Base-by-base conservation (phyloP, 345 rosid species). In the Euclidium syriacum region DNA sequence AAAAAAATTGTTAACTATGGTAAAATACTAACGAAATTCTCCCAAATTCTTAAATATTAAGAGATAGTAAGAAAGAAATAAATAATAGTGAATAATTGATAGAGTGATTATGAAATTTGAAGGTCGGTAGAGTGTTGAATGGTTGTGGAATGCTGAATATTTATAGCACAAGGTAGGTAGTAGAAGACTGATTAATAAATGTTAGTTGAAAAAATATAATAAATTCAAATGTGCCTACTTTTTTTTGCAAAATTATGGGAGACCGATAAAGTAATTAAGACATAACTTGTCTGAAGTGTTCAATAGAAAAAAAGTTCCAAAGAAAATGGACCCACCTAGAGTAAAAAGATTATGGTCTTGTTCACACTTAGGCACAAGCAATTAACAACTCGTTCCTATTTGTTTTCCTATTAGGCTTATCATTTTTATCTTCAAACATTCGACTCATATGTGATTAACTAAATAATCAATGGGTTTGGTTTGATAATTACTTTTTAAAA, bases 211-310 rank as follows among this genome's bases (percentile, higher is more conserved):
- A 22, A 43, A 30, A 40, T 33, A 17, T 38, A 27, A 19, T 38
- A n/a, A 24, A 18, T 19, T 26, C 17, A 10, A 43, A 46, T 62
- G 20, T 25, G 64, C 33, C 60, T 58, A 50, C 58, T 50, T 2
- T 58, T 20, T n/a, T 3, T 48, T 8, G 48, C 26, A 49, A 55
- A 58, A 29, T 0, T 58, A 16, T 58, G 43, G 58, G 26, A 50
- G 84, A 80, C 89, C 82, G 86, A 81, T 50, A 58, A 89, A 86
- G 83, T 38, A 30, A 58, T 75, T 55, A 6, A 52, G 79, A 71
- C 83, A 70, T 77, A 80, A 79, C 86, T 81, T 83, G 86, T 71
- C 80, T 61, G 38, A 40, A 60, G 76, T 68, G 57, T 63, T 48
- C 73, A 30, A 42, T 64, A 39, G n/a, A n/a, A 70, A 76, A 30